phyloP scores from a whole-genome alignment of 2,329 filamentous ascomycete species.

The Teratosphaeria zuluensis region DNA sequence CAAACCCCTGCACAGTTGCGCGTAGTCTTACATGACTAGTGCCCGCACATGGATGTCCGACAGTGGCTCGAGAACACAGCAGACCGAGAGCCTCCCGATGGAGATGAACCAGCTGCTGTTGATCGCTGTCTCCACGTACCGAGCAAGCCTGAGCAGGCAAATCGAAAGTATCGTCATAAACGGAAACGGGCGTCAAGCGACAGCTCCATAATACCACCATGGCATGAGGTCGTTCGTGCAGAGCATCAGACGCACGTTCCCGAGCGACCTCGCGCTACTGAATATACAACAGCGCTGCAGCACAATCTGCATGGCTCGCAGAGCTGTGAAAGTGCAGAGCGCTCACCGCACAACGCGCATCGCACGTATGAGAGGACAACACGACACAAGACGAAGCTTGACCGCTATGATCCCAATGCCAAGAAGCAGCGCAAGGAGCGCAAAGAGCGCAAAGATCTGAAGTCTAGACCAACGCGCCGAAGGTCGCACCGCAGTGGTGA shows the following conservation, averaged over 20 bases:
- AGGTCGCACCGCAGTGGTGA: conserved; percentile 29
- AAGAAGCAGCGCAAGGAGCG: conserved; percentile 25
- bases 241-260: conserved; percentile 2
- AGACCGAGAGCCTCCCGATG: conserved; percentile 23
- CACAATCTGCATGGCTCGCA: neutral
- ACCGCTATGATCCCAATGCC: conserved; percentile 34
- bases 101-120: conserved; percentile 14
- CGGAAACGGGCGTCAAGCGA: conserved; percentile 29
- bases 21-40: neutral
- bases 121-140: conserved; percentile 17
- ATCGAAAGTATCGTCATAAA: conserved; percentile 18
- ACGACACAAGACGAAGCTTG: conserved; percentile 38
- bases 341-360: neutral
- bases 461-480: conserved; percentile 18
- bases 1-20: neutral
- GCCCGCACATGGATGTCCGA: conserved; percentile 33
- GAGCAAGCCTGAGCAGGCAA: conserved; percentile 7
- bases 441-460: conserved; percentile 9
- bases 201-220: conserved; percentile 10
- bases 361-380: conserved; percentile 33
- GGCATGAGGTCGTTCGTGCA: conserved; percentile 2
- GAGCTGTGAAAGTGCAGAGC: neutral
- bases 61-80: conserved; percentile 36
- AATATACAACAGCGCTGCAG: neutral
- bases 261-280: neutral